These are phyloP conservation scores for Strobilomyces confusus DNA, from an alignment of 768 basidiomycete species.

Conservation along the genomic window DNA sequence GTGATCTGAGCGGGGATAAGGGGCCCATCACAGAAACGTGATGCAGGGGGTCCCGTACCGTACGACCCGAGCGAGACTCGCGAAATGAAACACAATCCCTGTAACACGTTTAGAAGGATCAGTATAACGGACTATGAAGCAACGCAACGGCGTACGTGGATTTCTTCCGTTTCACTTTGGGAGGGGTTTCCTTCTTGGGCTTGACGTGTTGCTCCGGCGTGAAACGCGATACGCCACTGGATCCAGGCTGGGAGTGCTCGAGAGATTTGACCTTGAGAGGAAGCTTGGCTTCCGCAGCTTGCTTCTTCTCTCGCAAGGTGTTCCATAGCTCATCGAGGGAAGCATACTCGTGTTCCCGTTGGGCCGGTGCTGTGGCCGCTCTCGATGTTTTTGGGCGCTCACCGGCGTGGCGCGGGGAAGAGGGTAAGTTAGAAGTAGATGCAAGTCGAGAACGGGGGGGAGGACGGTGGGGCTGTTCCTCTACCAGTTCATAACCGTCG, in stretches of 20 bases:
- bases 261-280: slow-evolving; percentile 70
- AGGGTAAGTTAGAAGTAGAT: slow-evolving; percentile 16
- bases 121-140: slow-evolving; percentile 10
- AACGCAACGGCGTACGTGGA: slow-evolving; percentile 52
- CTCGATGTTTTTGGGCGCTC: slow-evolving; percentile 23
- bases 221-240: slow-evolving; percentile 22
- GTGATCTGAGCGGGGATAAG: slow-evolving; percentile 43
- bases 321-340: slow-evolving; percentile 62
- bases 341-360: slow-evolving; percentile 23
- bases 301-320: slow-evolving; percentile 61
- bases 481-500: slow-evolving; percentile 25
- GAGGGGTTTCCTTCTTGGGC: slow-evolving; percentile 29
- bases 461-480: slow-evolving; percentile 13
- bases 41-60: slow-evolving; percentile 28
- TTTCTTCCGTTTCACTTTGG: slow-evolving; percentile 53
- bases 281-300: slow-evolving; percentile 60
- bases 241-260: slow-evolving; percentile 33
- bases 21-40: slow-evolving; percentile 10
- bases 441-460: slow-evolving; percentile 20
- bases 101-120: slow-evolving; percentile 14
- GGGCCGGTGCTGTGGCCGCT: slow-evolving; percentile 7
- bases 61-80: slow-evolving; percentile 67
- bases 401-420: slow-evolving; percentile 10
- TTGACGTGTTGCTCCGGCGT: slow-evolving; percentile 22
- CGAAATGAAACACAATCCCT: slow-evolving; percentile 58